Base-by-base conservation (phyloP, 768 basidiomycete genomes). In the Leccinum barrowsii region DNA sequence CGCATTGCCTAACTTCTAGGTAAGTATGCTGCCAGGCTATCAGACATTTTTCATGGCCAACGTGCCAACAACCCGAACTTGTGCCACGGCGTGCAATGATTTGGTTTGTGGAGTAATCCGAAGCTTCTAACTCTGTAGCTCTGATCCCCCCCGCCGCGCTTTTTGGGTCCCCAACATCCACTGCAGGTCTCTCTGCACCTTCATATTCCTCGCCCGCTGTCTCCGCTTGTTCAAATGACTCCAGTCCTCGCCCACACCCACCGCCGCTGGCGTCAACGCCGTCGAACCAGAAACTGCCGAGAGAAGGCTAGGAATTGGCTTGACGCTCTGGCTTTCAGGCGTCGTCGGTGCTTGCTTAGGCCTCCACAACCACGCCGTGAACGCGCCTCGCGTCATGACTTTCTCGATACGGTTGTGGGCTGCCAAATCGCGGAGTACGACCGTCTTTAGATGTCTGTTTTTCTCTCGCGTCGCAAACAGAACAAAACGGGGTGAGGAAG, bases 221-320 rank as follows among this genome's bases (percentile, higher is more conserved):
- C 85, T 72, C 56, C 84, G 75, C 63, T 74, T 80, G 70, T 79
- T 89, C 57, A 88, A 70, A 67, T 87, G 85, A 7, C 77, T 74
- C 67, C 76, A 77, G 62, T 88, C 85, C 53, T 70, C 73, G 28
- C 73, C 71, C 3, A 71, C 71, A 2, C 73, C 71, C 8, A 72
- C 69, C 11, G 71, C 71, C 15, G 64, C 67, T 4, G 71, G 63
- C 0, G 70, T 58, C n/a, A 68, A 40, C 34, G 47, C 61, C 42
- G 55, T 51, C 30, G 52, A 19, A 15, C 34, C 54, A 4, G 53
- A 21, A 15, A 30, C 32, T 26, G 55, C 30, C 60, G n/a, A 0
- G 52, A 13, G 12, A 4, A 21, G 7, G 21, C 21, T 17, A 32
- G 52, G 24, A n/a, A 10, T 10, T 4, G 52, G 30, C 34, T 63